phyloP scores from a whole-genome alignment of 305 asterid genomes.

The Solanum aculeatissimum region DNA sequence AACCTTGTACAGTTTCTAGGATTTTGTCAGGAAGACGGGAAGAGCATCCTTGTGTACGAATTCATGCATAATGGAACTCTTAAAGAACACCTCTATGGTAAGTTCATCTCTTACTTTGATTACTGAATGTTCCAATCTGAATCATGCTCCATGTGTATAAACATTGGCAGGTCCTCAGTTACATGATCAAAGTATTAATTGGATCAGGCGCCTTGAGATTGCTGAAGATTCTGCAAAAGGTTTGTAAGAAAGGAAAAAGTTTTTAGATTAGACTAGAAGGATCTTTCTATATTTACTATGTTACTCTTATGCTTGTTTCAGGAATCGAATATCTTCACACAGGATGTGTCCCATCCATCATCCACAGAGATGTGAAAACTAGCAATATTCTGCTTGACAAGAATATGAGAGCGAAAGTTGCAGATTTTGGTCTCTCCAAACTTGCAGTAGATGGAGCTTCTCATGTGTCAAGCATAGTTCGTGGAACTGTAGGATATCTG shows the following conservation, averaged over 20 bases:
- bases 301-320: constrained; percentile 21
- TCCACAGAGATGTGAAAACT: constrained; percentile 90
- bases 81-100: constrained; percentile 91
- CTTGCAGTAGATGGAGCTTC: constrained; percentile 96
- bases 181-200: constrained; percentile 56
- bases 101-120: neutral
- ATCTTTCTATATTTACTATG: neutral
- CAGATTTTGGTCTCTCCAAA: constrained; percentile 97
- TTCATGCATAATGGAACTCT: constrained; percentile 97
- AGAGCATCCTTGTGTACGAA: constrained; percentile 78
- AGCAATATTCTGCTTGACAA: constrained; percentile 94
- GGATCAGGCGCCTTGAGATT: constrained; percentile 94
- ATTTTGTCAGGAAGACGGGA: constrained; percentile 92
- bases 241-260: constrained; percentile 18
- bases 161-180: constrained; percentile 46
- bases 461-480: constrained; percentile 94
- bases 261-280: neutral
- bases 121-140: neutral
- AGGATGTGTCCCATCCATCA: constrained; percentile 91
- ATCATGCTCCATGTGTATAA: neutral
- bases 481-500: constrained; percentile 98
- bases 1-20: constrained; percentile 93
- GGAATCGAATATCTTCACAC: constrained; percentile 98
- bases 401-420: constrained; percentile 89
- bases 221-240: constrained; percentile 99